Conservation (phyloP, 176 grass and related monocot species). For the Hsuehochloa calcarea region DNA sequence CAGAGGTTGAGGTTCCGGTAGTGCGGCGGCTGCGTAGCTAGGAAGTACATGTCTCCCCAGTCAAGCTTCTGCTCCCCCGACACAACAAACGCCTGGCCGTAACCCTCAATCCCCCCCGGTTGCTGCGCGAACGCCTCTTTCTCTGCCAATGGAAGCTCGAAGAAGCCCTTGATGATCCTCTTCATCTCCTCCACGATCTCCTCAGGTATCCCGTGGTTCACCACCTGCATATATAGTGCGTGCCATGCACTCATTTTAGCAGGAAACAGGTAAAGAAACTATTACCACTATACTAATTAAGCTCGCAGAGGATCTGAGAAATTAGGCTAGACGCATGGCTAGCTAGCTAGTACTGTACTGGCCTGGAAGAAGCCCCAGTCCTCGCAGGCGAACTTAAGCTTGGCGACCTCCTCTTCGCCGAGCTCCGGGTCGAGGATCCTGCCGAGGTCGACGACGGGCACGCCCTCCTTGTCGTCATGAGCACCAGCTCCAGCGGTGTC, state of each 20-base stretch:
- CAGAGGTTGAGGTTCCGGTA: slow-evolving; percentile 38
- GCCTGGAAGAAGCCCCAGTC: slow-evolving; percentile 39
- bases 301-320: too few relatives aligned
- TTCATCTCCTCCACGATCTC: slow-evolving; percentile 30
- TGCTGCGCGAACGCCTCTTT: slow-evolving; percentile 28
- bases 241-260: too few relatives aligned
- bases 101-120: slow-evolving; percentile 40
- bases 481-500: too few relatives aligned
- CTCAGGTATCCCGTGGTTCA: slow-evolving; percentile 48
- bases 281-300: too few relatives aligned
- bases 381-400: slow-evolving; percentile 24
- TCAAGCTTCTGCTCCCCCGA: slow-evolving; percentile 61
- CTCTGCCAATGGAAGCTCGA: slow-evolving; percentile 32
- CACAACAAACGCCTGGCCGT: slow-evolving; percentile 54
- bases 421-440: background rate
- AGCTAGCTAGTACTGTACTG: too few relatives aligned
- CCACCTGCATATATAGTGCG: slow-evolving; percentile 1
- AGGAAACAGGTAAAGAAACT: too few relatives aligned
- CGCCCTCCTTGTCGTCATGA: too few relatives aligned
- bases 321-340: too few relatives aligned
- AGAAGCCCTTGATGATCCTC: slow-evolving; percentile 22
- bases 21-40: slow-evolving; percentile 36
- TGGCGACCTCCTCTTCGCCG: background rate
- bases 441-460: background rate
- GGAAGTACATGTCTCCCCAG: slow-evolving; percentile 50